A percentile compares a stretch with the other conserved stretches of the same genome.
phyloP scores from a whole-genome alignment of 2,329 filamentous ascomycete species.

The Clathrospora elynae region DNA sequence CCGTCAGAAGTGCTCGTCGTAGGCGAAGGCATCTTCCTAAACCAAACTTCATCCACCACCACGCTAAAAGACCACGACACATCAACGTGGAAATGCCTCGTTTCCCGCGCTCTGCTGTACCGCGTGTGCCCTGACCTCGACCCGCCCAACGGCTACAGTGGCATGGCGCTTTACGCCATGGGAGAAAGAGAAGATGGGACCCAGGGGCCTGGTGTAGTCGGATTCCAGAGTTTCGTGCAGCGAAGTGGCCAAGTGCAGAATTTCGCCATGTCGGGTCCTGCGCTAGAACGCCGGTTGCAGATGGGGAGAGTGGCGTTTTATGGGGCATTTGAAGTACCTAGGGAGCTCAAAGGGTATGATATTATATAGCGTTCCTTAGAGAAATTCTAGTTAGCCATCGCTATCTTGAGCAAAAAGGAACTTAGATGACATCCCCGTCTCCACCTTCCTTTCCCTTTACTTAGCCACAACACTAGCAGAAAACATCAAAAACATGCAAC shows the following conservation, averaged over 20 bases:
- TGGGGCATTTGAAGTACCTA: constrained; percentile 28
- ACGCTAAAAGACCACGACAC: constrained; percentile 13
- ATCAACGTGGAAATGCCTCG: constrained; percentile 20
- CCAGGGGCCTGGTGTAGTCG: constrained; percentile 21
- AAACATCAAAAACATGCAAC: too few species aligned
- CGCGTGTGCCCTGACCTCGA: constrained; percentile 27
- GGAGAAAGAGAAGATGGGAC: constrained; percentile 24
- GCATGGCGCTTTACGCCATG: constrained; percentile 25
- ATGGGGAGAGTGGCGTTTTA: constrained; percentile 28
- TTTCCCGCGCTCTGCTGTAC: constrained; percentile 26
- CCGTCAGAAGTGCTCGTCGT: constrained; percentile 22
- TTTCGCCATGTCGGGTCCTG: constrained; percentile 25
- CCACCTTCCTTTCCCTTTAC: too few species aligned
- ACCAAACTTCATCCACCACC: constrained; percentile 12
- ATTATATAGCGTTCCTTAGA: constrained; percentile 12
- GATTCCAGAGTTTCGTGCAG: constrained; percentile 32
- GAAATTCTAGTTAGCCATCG: too few species aligned
- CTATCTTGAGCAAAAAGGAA: too few species aligned
- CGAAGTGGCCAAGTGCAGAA: constrained; percentile 19
- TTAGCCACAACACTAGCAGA: too few species aligned
- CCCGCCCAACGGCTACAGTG: constrained; percentile 28
- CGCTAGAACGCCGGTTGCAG: constrained; percentile 20
- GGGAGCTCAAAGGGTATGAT: constrained; percentile 21
- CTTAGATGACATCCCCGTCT: too few species aligned
- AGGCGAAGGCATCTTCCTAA: constrained; percentile 28